Evolutionary conservation across 164 flowering plant species (phyloP).

Genomic region (Liquidambar formosana): DNA sequence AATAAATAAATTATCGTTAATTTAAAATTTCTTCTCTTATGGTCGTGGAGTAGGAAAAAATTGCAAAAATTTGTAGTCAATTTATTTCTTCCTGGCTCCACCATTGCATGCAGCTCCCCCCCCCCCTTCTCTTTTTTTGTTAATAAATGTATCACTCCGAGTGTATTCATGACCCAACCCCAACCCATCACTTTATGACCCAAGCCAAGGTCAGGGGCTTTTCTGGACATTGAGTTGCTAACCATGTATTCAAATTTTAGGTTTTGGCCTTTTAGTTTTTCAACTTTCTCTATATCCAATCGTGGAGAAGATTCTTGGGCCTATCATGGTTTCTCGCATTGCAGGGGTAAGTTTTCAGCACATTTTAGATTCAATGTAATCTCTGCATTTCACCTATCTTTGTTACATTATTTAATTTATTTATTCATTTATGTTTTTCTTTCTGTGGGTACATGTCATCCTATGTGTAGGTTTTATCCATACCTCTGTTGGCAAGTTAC

Average conservation of each 20-base stretch:
- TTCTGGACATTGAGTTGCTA: not conserved
- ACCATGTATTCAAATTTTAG: conserved; percentile 17
- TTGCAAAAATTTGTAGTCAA: too few species aligned
- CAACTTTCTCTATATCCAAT: conserved; percentile 33
- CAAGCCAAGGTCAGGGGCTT: too few species aligned
- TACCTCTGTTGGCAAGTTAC: conserved; percentile 38
- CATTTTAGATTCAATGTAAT: not conserved
- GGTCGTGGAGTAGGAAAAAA: too few species aligned
- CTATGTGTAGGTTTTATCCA: conserved; percentile 31
- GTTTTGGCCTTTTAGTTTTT: conserved; percentile 36
- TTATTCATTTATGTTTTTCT: not conserved
- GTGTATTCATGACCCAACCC: too few species aligned
- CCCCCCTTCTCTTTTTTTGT: too few species aligned
- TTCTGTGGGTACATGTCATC: not conserved
- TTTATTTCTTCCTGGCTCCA: too few species aligned
- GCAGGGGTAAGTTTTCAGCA: conserved; percentile 25
- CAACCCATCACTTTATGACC: too few species aligned
- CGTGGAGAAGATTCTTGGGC: conserved; percentile 33
- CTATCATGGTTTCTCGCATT: conserved; percentile 23
- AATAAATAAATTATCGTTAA: too few species aligned
- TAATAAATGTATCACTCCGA: not conserved
- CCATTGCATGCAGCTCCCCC: too few species aligned
- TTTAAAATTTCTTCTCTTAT: too few species aligned
- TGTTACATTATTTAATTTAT: not conserved
- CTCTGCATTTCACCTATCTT: not conserved